Percentiles rank a stretch among this genome's conserved stretches.
Evolutionary conservation across 306 rosid genomes (phyloP).

Genomic region (Spatholobus suberectus): DNA sequence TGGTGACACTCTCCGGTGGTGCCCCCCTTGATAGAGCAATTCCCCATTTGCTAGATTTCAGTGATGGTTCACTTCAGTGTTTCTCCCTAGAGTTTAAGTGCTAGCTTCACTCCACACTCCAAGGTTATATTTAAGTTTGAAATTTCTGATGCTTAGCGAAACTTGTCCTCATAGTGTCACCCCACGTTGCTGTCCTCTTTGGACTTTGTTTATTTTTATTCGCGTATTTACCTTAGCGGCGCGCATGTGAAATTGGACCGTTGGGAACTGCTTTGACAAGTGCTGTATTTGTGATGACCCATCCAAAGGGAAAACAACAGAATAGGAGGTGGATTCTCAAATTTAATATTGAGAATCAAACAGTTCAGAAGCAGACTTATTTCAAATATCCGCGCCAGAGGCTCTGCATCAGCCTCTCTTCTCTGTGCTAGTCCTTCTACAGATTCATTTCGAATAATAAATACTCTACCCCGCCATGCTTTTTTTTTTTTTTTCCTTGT

Average conservation of each 20-base stretch:
- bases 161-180: slow-evolving; percentile 39
- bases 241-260: slow-evolving; percentile 78
- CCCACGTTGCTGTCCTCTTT: slow-evolving; percentile 28
- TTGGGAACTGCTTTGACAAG: slow-evolving; percentile 50
- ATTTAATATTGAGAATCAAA: slow-evolving; percentile 40
- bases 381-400: slow-evolving; percentile 47
- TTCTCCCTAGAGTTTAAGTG: neutral
- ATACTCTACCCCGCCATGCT: neutral
- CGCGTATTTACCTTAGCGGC: slow-evolving; percentile 39
- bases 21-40: slow-evolving; percentile 64
- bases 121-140: slow-evolving; percentile 40
- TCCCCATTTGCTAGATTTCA: slow-evolving; percentile 64
- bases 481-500: neutral
- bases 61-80: neutral
- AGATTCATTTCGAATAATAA: neutral
- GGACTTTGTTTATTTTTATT: slow-evolving; percentile 29
- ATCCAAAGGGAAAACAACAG: slow-evolving; percentile 61
- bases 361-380: slow-evolving; percentile 34
- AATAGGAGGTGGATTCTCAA: slow-evolving; percentile 43
- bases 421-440: neutral
- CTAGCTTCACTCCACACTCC: neutral
- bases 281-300: neutral
- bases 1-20: slow-evolving; percentile 58
- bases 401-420: slow-evolving; percentile 29
- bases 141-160: slow-evolving; percentile 22